phyloP scores from a whole-genome alignment of 345 rosid genomes.

The Citrus sp. region DNA sequence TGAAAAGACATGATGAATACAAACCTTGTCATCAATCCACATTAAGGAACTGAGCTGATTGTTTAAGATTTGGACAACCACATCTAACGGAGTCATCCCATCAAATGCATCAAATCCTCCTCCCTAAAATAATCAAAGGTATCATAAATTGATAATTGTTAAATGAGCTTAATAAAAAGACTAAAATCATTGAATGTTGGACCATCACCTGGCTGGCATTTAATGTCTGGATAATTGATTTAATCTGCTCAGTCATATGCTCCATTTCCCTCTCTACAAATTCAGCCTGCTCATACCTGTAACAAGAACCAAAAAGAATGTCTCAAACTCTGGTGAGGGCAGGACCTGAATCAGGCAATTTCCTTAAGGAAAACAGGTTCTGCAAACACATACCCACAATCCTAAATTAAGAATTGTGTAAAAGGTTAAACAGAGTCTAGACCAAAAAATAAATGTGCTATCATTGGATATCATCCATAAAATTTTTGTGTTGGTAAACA shows the following conservation, averaged over 20 bases:
- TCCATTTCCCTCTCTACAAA: conserved; percentile 86
- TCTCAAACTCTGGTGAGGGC: not conserved
- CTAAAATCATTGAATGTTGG: not conserved
- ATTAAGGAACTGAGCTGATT: conserved; percentile 94
- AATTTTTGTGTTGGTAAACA: not conserved
- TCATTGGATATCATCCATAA: not conserved
- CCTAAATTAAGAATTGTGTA: not conserved
- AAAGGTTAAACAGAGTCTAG: not conserved
- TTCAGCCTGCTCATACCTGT: conserved; percentile 94
- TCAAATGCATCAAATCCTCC: conserved; percentile 80
- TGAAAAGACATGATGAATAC: not conserved
- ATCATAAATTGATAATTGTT: not conserved
- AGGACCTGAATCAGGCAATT: not conserved
- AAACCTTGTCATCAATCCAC: conserved; percentile 97
- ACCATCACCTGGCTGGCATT: conserved; percentile 71
- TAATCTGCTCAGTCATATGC: conserved; percentile 88
- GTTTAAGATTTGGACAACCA: conserved; percentile 83
- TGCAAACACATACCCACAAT: not conserved
- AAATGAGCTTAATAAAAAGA: not conserved
- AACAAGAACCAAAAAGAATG: conserved; percentile 19
- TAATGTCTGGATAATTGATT: conserved; percentile 76
- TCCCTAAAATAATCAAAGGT: conserved; percentile 47
- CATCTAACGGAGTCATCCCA: conserved; percentile 85
- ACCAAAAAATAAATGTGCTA: not conserved
- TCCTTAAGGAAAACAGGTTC: not conserved